A percentile compares a stretch with the other conserved stretches of the same genome.
Conservation (phyloP, 2,329 filamentous ascomycete genomes). For the Neofusicoccum sp. region DNA sequence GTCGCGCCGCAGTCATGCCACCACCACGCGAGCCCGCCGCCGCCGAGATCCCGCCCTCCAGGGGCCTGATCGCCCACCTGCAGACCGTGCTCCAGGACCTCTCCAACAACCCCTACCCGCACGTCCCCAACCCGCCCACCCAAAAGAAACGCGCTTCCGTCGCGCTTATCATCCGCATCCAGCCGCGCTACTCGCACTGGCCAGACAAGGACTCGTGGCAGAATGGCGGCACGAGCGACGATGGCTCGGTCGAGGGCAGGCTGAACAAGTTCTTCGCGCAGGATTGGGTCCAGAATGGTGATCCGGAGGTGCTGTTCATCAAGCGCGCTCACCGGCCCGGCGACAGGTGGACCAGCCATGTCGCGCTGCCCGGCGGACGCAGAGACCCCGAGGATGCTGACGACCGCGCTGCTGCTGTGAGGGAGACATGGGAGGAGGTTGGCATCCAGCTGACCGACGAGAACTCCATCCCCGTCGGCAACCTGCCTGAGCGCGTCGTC, state of each 20-base stretch:
- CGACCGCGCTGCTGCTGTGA: slow-evolving; percentile 60
- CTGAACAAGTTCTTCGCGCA: slow-evolving; percentile 61
- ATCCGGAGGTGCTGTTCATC: slow-evolving; percentile 69
- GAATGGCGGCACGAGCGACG: not conserved
- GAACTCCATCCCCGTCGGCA: slow-evolving; percentile 52
- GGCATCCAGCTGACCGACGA: slow-evolving; percentile 57
- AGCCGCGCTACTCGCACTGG: slow-evolving; percentile 57
- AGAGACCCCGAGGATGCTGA: slow-evolving; percentile 63
- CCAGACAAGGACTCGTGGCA: slow-evolving; percentile 29
- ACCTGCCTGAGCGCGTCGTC: slow-evolving; percentile 64
- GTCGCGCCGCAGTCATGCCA: slow-evolving; percentile 4
- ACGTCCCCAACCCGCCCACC: slow-evolving; percentile 48
- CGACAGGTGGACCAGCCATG: slow-evolving; percentile 68
- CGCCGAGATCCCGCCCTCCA: slow-evolving; percentile 8
- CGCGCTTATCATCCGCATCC: slow-evolving; percentile 62
- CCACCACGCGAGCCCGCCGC: slow-evolving; percentile 10
- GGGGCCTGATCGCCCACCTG: slow-evolving; percentile 39
- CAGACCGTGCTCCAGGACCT: slow-evolving; percentile 44
- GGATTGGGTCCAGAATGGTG: slow-evolving; percentile 63
- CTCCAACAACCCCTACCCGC: slow-evolving; percentile 47
- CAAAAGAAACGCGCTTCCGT: slow-evolving; percentile 64
- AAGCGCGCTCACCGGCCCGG: slow-evolving; percentile 64
- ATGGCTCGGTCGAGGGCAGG: slow-evolving; percentile 38
- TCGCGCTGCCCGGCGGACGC: slow-evolving; percentile 67
- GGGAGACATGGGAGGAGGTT: slow-evolving; percentile 67